phyloP scores from a whole-genome alignment of 164 flowering plant species.

The Vitis rupestris region DNA sequence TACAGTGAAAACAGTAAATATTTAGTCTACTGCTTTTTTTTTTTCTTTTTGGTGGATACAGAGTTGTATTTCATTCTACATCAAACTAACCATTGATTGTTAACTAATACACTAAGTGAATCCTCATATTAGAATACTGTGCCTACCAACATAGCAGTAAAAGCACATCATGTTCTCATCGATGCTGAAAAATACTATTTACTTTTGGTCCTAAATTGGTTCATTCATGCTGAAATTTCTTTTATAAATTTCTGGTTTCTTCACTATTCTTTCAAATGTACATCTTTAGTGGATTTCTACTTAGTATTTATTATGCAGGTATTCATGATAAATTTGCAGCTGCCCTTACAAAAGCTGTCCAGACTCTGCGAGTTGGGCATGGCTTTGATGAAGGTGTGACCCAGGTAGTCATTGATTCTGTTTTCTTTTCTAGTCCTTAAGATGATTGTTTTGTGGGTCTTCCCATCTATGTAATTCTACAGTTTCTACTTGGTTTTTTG shows the following conservation, averaged over 20 bases:
- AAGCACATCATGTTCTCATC: no score
- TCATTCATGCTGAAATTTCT: no score
- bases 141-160: no score
- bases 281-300: no score
- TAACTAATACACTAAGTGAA: no score
- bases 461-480: background rate
- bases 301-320: slow-evolving; percentile 38
- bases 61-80: background rate
- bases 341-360: slow-evolving; percentile 75
- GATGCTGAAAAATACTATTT: no score
- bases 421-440: background rate
- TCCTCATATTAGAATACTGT: no score
- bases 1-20: slow-evolving; percentile 20
- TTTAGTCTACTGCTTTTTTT: background rate
- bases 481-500: no score
- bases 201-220: no score
- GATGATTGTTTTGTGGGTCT: background rate
- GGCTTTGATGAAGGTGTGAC: slow-evolving; percentile 81
- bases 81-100: background rate
- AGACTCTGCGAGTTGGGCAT: slow-evolving; percentile 82
- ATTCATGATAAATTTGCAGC: slow-evolving; percentile 82
- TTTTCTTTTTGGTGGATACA: background rate
- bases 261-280: no score
- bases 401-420: slow-evolving; percentile 52
- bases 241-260: no score